Evolutionary conservation across 2,329 filamentous ascomycete genomes (phyloP).

Genomic region (Monosporascus sp.): DNA sequence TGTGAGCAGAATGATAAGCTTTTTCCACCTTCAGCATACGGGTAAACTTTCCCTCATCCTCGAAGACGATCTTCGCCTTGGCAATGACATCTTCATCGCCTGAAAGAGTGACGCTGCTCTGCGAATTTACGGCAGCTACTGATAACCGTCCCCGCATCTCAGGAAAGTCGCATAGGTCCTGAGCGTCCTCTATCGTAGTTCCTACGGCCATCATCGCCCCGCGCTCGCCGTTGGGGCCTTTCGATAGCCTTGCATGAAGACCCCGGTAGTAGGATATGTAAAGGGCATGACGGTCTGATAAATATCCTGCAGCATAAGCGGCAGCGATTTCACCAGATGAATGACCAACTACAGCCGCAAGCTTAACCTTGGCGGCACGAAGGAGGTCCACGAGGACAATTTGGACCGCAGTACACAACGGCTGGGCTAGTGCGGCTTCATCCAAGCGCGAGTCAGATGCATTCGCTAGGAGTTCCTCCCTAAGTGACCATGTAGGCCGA

Average conservation of each 20-base stretch:
- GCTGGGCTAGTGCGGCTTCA: slow-evolving; percentile 25
- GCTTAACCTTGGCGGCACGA: slow-evolving; percentile 24
- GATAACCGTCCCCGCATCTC: not conserved
- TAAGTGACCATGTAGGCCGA: slow-evolving; percentile 22
- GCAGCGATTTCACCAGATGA: slow-evolving; percentile 47
- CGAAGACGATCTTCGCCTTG: not conserved
- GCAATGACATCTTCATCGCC: not conserved
- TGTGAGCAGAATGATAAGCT: not conserved
- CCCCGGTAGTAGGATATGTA: slow-evolving; percentile 42
- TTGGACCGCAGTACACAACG: slow-evolving; percentile 27
- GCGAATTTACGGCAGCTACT: not conserved
- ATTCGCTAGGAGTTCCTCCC: slow-evolving; percentile 15
- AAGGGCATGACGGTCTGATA: slow-evolving; percentile 37
- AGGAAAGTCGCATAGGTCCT: not conserved
- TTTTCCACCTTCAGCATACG: not conserved
- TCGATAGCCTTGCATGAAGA: slow-evolving; percentile 14
- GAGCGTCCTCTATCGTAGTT: not conserved
- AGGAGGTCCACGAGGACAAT: slow-evolving; percentile 24
- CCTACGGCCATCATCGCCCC: not conserved
- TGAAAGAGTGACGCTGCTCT: not conserved
- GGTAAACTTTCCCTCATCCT: not conserved
- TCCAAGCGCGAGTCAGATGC: slow-evolving; percentile 7
- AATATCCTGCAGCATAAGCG: slow-evolving; percentile 41
- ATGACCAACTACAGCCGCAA: slow-evolving; percentile 39
- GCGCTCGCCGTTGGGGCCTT: slow-evolving; percentile 33